Evolutionary conservation across 768 basidiomycete species (phyloP).

Genomic region (Pleurotus tuber-regium): DNA sequence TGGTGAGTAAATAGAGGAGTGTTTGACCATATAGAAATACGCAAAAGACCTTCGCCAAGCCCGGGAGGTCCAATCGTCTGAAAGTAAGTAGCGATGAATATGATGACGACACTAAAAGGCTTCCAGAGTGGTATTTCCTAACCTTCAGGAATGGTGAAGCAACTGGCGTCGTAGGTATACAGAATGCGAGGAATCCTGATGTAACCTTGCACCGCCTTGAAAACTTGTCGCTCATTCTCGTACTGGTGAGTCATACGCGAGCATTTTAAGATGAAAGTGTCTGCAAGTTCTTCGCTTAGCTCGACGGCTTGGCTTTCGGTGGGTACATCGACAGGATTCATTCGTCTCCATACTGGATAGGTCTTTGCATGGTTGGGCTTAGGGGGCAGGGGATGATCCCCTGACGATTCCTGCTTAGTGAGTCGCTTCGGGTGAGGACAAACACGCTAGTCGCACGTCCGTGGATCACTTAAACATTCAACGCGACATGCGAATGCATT

Average conservation of each 20-base stretch:
- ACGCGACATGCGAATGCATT: background rate
- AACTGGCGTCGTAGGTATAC: background rate
- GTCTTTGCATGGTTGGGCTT: background rate
- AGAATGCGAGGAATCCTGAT: background rate
- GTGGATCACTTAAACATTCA: background rate
- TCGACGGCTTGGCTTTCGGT: background rate
- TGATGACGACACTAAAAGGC: background rate
- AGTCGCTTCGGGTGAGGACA: background rate
- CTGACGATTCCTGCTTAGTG: background rate
- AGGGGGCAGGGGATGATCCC: background rate
- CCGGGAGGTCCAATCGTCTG: background rate
- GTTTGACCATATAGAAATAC: background rate
- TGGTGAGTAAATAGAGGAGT: background rate
- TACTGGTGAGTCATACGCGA: background rate
- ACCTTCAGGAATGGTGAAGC: background rate
- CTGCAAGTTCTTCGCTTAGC: background rate
- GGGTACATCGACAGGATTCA: background rate
- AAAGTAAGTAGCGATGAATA: background rate
- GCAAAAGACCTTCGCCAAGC: background rate
- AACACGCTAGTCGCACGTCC: conserved; percentile 6
- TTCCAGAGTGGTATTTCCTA: background rate
- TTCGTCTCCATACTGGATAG: background rate
- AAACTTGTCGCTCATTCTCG: background rate
- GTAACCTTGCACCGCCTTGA: background rate
- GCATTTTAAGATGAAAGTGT: background rate